A percentile compares a stretch with the other conserved stretches of the same genome.
These are phyloP conservation scores for Myxozyma geophila DNA, from an alignment of 805 yeast species.

Conservation along the genomic window DNA sequence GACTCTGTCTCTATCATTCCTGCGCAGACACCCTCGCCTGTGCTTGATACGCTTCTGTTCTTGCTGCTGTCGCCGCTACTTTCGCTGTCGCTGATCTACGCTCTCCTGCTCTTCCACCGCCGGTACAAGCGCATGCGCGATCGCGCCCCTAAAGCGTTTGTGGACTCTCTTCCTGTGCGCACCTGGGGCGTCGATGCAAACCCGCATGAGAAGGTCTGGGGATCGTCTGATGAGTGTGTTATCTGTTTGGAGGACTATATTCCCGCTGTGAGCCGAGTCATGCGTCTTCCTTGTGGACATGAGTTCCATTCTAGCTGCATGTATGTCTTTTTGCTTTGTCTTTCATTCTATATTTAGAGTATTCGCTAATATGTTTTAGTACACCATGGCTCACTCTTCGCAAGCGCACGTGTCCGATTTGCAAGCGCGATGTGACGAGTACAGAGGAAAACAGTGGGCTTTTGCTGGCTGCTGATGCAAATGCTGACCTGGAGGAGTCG, in stretches of 20 bases:
- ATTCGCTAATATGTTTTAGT: background rate
- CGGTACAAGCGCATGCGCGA: conserved; percentile 44
- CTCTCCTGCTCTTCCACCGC: conserved; percentile 46
- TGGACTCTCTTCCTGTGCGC: conserved; percentile 47
- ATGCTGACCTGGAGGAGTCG: conserved; percentile 30
- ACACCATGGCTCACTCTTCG: conserved; percentile 64
- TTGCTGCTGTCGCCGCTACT: conserved; percentile 50
- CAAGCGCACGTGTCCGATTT: conserved; percentile 61
- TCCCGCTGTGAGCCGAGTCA: conserved; percentile 53
- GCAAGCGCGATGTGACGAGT: conserved; percentile 51
- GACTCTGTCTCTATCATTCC: conserved; percentile 38
- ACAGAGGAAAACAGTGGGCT: conserved; percentile 9
- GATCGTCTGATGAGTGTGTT: conserved; percentile 59
- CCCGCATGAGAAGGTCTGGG: conserved; percentile 45
- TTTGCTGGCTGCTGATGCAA: conserved; percentile 13
- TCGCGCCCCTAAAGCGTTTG: conserved; percentile 47
- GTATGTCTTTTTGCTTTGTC: background rate
- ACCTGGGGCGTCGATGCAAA: conserved; percentile 40
- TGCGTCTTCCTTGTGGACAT: conserved; percentile 63
- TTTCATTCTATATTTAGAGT: background rate
- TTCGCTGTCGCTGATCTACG: conserved; percentile 47
- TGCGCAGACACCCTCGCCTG: conserved; percentile 42
- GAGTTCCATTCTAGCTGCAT: conserved; percentile 64
- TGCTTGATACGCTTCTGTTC: conserved; percentile 46
- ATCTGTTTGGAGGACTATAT: conserved; percentile 62